Evolutionary conservation across 1,284 basidiomycete genomes (phyloP).

Genomic region (Sanghuangporus sanghuang): DNA sequence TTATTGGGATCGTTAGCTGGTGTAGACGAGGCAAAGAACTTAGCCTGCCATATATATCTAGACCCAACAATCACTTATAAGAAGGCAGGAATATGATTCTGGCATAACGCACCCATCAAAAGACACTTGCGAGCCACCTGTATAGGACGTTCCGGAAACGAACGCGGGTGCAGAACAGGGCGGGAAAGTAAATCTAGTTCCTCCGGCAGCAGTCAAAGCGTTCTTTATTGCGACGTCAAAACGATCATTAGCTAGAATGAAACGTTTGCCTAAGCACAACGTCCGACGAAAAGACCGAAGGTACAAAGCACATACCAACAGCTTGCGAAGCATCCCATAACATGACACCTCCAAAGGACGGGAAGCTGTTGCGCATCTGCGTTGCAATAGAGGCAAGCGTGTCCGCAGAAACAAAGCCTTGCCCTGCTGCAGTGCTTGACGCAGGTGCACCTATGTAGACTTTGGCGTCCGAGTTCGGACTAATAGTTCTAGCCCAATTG

Average conservation of each 20-base stretch:
- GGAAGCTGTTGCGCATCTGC: conserved; percentile 56
- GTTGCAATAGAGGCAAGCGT: conserved; percentile 47
- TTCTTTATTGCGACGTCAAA: conserved; percentile 48
- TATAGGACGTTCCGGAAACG: conserved; percentile 44
- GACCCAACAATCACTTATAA: conserved; percentile 5
- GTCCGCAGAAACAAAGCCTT: conserved; percentile 44
- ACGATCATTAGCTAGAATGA: conserved; percentile 44
- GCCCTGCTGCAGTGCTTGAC: conserved; percentile 50
- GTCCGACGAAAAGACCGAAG: not conserved
- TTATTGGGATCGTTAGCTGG: conserved; percentile 45
- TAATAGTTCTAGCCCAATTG: conserved; percentile 50
- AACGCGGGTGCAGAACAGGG: conserved; percentile 53
- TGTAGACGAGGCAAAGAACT: conserved; percentile 49
- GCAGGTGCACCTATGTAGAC: conserved; percentile 59
- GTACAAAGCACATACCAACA: conserved; percentile 36
- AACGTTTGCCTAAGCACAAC: not conserved
- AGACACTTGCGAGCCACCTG: conserved; percentile 47
- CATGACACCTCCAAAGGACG: conserved; percentile 70
- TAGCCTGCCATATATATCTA: conserved; percentile 67
- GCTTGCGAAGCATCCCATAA: conserved; percentile 70
- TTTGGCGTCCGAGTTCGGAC: conserved; percentile 54
- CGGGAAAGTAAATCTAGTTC: conserved; percentile 62
- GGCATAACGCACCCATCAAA: conserved; percentile 42
- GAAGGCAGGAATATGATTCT: conserved; percentile 3
- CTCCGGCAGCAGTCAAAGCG: conserved; percentile 52